A percentile compares a stretch with the other conserved stretches of the same genome.
These are phyloP conservation scores for Medicago lupulina DNA, from an alignment of 306 rosid genomes.

Conservation along the genomic window DNA sequence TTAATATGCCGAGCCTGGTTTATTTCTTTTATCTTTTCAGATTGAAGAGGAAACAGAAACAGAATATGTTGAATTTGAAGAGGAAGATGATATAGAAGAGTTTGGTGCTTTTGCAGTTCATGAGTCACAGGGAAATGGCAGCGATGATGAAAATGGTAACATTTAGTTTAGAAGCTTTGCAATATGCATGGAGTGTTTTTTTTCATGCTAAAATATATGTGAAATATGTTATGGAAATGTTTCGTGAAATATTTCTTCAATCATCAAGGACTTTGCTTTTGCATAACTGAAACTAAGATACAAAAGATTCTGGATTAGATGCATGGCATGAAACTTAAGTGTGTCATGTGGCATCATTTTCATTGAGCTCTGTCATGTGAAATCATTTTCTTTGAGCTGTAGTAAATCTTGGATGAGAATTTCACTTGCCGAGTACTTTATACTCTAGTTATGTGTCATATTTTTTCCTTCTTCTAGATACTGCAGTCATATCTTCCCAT, in stretches of 20 bases:
- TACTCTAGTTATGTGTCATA: neutral
- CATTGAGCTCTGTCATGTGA: neutral
- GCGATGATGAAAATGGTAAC: slow-evolving; percentile 61
- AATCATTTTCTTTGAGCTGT: neutral
- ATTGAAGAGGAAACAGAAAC: slow-evolving; percentile 64
- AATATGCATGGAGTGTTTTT: slow-evolving; percentile 4
- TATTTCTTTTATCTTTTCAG: neutral
- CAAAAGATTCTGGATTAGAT: slow-evolving; percentile 2
- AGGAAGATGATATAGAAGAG: slow-evolving; percentile 91
- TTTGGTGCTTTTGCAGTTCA: slow-evolving; percentile 53
- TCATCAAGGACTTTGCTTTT: slow-evolving; percentile 9
- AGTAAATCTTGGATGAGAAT: neutral
- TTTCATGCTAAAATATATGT: slow-evolving; percentile 30
- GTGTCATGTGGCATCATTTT: slow-evolving; percentile 4
- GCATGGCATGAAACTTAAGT: slow-evolving; percentile 30
- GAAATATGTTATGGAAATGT: neutral
- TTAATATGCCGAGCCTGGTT: neutral
- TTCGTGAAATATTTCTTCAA: slow-evolving; percentile 27
- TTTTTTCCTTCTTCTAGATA: slow-evolving; percentile 7
- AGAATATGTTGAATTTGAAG: slow-evolving; percentile 82
- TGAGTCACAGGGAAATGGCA: slow-evolving; percentile 39
- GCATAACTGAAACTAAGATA: slow-evolving; percentile 7
- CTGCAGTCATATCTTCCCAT: slow-evolving; percentile 12
- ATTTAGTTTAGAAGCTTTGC: slow-evolving; percentile 32
- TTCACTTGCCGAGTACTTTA: slow-evolving; percentile 18